phyloP scores from a whole-genome alignment of 495 filamentous ascomycete genomes.

The Ramalina intermedia region DNA sequence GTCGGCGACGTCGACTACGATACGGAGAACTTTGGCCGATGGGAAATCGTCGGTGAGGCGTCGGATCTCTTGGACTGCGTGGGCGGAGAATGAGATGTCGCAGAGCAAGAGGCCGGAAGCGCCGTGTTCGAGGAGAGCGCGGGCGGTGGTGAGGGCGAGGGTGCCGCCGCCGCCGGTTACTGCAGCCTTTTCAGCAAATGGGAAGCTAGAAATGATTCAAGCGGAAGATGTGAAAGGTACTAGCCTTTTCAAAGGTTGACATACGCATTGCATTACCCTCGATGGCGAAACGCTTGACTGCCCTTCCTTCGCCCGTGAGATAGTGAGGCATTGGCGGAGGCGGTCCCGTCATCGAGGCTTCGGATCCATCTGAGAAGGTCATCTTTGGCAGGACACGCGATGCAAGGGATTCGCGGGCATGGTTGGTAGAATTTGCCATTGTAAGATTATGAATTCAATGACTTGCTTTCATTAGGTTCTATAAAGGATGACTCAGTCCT shows the following conservation, averaged over 20 bases:
- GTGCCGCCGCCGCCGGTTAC: conserved; percentile 58
- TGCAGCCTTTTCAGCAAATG: conserved; percentile 7
- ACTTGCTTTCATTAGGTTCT: too few species aligned
- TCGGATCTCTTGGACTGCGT: conserved; percentile 22
- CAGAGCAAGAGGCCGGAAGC: conserved; percentile 44
- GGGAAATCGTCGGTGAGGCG: conserved; percentile 39
- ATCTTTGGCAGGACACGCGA: conserved; percentile 47
- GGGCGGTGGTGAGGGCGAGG: conserved; percentile 42
- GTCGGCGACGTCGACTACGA: conserved; percentile 45
- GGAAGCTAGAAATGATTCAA: background rate
- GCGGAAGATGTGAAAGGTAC: conserved; percentile 1
- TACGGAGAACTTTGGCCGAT: conserved; percentile 28
- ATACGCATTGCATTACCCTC: conserved; percentile 43
- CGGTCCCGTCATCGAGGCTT: conserved; percentile 33
- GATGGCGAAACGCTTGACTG: conserved; percentile 43
- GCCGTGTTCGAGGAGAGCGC: conserved; percentile 61
- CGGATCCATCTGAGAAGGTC: conserved; percentile 35
- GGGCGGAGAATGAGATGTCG: conserved; percentile 35
- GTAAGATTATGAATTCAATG: background rate
- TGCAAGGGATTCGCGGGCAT: conserved; percentile 34
- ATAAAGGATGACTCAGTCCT: too few species aligned
- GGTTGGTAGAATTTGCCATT: conserved; percentile 9
- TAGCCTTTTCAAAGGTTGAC: conserved; percentile 6
- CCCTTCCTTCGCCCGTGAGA: conserved; percentile 31
- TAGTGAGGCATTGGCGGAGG: conserved; percentile 27